Evolutionary conservation across 2,329 filamentous ascomycete genomes (phyloP), one percentile per base, ranked within the genome.

Genomic region (Monilinia vaccinii-corymbosi): DNA sequence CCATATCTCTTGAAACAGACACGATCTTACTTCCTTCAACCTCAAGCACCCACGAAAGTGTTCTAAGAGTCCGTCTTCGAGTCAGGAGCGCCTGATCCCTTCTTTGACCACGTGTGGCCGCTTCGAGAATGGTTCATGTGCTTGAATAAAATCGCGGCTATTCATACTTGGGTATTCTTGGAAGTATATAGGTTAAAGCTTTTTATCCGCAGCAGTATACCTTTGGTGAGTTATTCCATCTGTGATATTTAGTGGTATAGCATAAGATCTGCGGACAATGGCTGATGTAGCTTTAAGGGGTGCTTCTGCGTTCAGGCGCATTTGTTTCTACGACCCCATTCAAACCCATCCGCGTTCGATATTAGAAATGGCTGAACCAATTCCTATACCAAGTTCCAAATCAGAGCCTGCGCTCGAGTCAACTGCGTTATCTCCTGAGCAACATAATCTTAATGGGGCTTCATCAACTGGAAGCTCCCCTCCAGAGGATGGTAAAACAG

Each of bases 401-500:
- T 56, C 61, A 1, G 66, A 68, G 32, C 48, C 65, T 28, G 63
- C 62, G 11, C 38, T 63, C 34, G 65, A 67, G 40, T 60, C 59
- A 14, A 57, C 56, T 31, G 64, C 42, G 46, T 60, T 69, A 5
- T 64, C 65, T 10, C 63, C 70, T 46, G 67, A 70, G 31, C 51
- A 62, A 21, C 51, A 62, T 57, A 59, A 60, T 44, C 59, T 36
- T 25, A 55, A 7, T 73, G 45, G 44, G 2, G 25, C 8, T 28
- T 18, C 76, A 25, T 77, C 77, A 48, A 71, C 77, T 34, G 85
- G 73, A 40, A 75, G 76, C 73, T 77, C 79, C 9, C 72, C 77
- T 38, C 70, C 75, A 52, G 76, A 81, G 60, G 68, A 76, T 36
- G 71, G 72, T 47, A 80, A 81, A 61, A 80, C 82, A 9, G 79